Base-by-base conservation (phyloP, 139 green algal species). In the Micractinium sp. region DNA sequence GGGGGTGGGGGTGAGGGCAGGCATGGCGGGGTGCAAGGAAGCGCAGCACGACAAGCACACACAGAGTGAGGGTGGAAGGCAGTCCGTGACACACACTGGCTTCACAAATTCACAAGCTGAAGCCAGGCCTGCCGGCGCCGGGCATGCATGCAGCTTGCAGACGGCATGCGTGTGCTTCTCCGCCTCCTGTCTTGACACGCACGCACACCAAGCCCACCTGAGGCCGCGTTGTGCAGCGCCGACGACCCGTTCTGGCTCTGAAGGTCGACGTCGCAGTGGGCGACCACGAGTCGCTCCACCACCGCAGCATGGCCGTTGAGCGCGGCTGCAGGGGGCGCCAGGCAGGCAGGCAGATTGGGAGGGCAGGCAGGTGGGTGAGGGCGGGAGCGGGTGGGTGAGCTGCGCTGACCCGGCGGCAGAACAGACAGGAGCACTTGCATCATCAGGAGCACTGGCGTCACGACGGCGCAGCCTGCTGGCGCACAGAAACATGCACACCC, bases 161-260 rank as follows among this genome's bases (percentile, higher is more conserved):
- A n/a, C n/a, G n/a, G n/a, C n/a, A n/a, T 56, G 47, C 47, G 47
- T 56, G 47, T 56, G 47, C 47, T 9, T 56, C 47, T 9, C 47
- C 47, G 47, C 47, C 47, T 56, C 47, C 47, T n/a, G n/a, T n/a
- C n/a, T n/a, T n/a, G n/a, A n/a, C n/a, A n/a, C n/a, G n/a, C n/a
- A n/a, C n/a, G n/a, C n/a, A n/a, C n/a, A n/a, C n/a, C n/a, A n/a
- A n/a, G 41, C 77, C 36, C 83, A 88, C 85, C 85, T 22, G 85
- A 88, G 20, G 85, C 85, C 3, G 92, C 92, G 80, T 92, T 94
- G 91, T 94, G 92, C 75, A 94, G 87, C 18, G 92, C 85, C 61
- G 92, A 92, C 0, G 89, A 92, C 60, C 92, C 92, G 41, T 93
- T 94, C 41, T 85, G 85, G 71, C 88, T 93, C 66, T 91, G 89